Percentiles rank a stretch among this genome's conserved stretches.
These are phyloP conservation scores for Lactarius tabidus DNA, from an alignment of 768 basidiomycete species.

Conservation along the genomic window DNA sequence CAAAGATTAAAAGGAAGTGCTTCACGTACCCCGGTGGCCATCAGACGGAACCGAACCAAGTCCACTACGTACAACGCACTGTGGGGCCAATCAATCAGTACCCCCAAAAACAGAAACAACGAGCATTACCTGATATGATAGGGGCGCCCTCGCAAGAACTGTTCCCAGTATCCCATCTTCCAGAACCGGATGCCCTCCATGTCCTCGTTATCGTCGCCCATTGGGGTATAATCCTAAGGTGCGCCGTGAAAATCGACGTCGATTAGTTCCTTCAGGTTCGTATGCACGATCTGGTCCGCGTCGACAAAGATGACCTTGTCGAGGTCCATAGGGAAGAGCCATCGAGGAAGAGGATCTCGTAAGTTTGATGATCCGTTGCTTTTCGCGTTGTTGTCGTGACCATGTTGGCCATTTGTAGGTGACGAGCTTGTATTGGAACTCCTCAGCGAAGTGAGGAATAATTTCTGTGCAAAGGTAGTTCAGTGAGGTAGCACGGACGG, in stretches of 20 bases:
- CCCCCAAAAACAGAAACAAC: too few species aligned
- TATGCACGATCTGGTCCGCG: conserved; percentile 94
- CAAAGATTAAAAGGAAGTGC: neutral
- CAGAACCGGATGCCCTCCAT: conserved; percentile 99
- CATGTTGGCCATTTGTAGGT: conserved; percentile 99
- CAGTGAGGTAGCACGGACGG: conserved; percentile 1
- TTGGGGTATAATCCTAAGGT: conserved; percentile 94
- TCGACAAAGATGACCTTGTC: conserved; percentile 99
- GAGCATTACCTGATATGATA: conserved; percentile 88
- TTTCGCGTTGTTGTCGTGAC: conserved; percentile 95
- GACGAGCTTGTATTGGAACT: conserved; percentile 95
- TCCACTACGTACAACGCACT: conserved; percentile 97
- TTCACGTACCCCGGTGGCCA: conserved; percentile 53
- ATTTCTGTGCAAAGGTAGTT: conserved; percentile 60
- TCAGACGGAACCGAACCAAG: conserved; percentile 86
- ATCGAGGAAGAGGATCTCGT: conserved; percentile 98
- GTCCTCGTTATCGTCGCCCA: conserved; percentile 92
- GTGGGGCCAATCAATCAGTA: neutral
- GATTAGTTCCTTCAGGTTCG: conserved; percentile 94
- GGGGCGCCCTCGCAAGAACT: conserved; percentile 75
- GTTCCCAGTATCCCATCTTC: conserved; percentile 96
- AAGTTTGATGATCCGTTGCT: conserved; percentile 99
- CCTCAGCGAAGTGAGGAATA: conserved; percentile 86
- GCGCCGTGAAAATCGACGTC: conserved; percentile 89
- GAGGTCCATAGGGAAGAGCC: conserved; percentile 97